Evolutionary conservation across 805 yeast genomes (phyloP), one percentile per base, ranked within the genome.

Genomic region (Starmera caribaea): DNA sequence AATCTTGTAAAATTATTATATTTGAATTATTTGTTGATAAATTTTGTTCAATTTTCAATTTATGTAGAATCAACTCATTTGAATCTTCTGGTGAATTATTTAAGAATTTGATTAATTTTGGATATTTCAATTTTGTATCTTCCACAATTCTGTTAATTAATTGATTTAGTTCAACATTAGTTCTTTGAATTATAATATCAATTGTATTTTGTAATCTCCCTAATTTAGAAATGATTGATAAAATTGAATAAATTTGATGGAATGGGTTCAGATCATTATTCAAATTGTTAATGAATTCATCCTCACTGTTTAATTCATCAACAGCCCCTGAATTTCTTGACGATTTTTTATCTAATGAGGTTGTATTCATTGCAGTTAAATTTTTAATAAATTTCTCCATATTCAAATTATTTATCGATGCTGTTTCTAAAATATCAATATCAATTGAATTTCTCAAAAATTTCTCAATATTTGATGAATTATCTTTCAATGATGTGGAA

Each of bases 91-190:
- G 15, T 15, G 46, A 37, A 9, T 46, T 48, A 27, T 46, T 54
- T 8, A 57, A 41, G 24, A 57, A 46, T 40, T 64, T 62, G 30
- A 66, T 44, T 29, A 64, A 43, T 32, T 64, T 70, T 29, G 75
- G 69, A 52, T 78, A 77, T 45, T 72, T 74, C 42, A 68, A 59
- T 45, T 79, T 76, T 5, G 77, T 71, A 45, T 82, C 89, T 41
- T 78, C 84, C 4, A 78, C 73, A 1, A 81, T 68, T 44, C 76
- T 69, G 40, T 72, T 73, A 16, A 83, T 59, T 49, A 88, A 58
- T 35, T 71, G 76, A 46, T 76, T 81, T 12, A 83, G 52, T 51
- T 88, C 96, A 40, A 62, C 67, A 26, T 73, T 74, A 34, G 74
- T 66, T 36, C 82, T 68, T 31, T 74, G 74, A 5, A 65, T 55